phyloP scores from a whole-genome alignment of 176 grass and related monocot genomes.

The Juncus effusus region DNA sequence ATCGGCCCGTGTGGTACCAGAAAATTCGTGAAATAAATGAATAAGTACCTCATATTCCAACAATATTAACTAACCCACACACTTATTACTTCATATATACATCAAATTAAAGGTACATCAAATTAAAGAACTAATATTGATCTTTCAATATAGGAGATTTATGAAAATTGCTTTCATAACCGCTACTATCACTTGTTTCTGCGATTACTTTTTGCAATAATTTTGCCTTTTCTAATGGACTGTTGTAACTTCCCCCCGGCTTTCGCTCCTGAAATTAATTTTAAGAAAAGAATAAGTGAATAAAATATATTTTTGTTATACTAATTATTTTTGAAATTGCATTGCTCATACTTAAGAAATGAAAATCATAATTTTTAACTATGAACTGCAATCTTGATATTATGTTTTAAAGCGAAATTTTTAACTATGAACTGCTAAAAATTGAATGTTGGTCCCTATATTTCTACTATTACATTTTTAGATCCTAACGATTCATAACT shows the following conservation, averaged over 20 bases:
- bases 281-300: background rate
- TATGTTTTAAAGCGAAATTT: no score
- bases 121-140: conserved; percentile 1
- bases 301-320: no score
- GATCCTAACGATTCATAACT: no score
- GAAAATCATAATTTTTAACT: no score
- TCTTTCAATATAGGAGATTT: conserved; percentile 42
- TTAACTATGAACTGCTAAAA: no score
- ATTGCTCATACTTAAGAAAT: no score
- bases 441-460: no score
- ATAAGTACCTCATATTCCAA: background rate
- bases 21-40: conserved; percentile 13
- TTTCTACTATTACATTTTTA: no score
- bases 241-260: conserved; percentile 34
- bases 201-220: conserved; percentile 26
- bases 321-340: no score
- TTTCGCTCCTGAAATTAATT: conserved; percentile 56
- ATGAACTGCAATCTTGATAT: no score
- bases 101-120: background rate
- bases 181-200: conserved; percentile 38
- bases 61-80: background rate
- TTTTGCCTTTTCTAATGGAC: conserved; percentile 44
- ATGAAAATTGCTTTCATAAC: conserved; percentile 58
- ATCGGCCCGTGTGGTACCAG: background rate
- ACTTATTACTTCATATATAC: conserved; percentile 1